phyloP scores from a whole-genome alignment of 2,329 filamentous ascomycete genomes.

The Lachnum nothofagi region DNA sequence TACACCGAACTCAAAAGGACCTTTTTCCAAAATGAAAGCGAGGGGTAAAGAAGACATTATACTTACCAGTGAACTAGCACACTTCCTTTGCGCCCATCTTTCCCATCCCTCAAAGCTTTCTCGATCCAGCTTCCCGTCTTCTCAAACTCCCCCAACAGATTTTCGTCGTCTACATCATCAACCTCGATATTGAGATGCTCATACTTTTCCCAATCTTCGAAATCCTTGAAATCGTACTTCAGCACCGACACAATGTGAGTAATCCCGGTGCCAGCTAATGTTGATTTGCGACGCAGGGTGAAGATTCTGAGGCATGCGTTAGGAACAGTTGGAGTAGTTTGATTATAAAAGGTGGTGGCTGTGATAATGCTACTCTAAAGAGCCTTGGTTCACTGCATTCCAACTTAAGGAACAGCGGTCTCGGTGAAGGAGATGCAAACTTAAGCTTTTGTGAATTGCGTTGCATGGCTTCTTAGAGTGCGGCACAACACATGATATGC shows the following conservation, averaged over 20 bases:
- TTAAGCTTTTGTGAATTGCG: too few species aligned
- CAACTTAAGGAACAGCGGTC: too few species aligned
- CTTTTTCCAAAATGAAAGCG: constrained; percentile 3
- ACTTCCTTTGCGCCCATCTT: constrained; percentile 44
- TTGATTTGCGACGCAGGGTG: constrained; percentile 65
- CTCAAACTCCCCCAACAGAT: constrained; percentile 77
- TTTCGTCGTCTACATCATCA: constrained; percentile 85
- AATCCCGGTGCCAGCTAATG: constrained; percentile 68
- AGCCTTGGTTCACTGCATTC: too few species aligned
- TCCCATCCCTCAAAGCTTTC: constrained; percentile 58
- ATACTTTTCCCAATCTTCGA: constrained; percentile 56
- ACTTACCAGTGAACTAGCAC: constrained; percentile 69
- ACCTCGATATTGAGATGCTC: constrained; percentile 76
- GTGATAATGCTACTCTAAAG: too few species aligned
- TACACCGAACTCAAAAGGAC: not conserved
- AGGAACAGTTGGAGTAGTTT: not conserved
- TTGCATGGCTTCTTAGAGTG: too few species aligned
- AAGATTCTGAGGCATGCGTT: constrained; percentile 58
- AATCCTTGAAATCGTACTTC: constrained; percentile 52
- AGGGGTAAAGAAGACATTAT: constrained; percentile 8
- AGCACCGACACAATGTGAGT: constrained; percentile 88
- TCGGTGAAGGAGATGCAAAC: too few species aligned
- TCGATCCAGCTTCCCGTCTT: constrained; percentile 78
- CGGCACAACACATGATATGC: too few species aligned
- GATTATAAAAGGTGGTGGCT: not conserved